Evolutionary conservation across 768 basidiomycete species (phyloP).

Genomic region (Wakefieldia striispora): DNA sequence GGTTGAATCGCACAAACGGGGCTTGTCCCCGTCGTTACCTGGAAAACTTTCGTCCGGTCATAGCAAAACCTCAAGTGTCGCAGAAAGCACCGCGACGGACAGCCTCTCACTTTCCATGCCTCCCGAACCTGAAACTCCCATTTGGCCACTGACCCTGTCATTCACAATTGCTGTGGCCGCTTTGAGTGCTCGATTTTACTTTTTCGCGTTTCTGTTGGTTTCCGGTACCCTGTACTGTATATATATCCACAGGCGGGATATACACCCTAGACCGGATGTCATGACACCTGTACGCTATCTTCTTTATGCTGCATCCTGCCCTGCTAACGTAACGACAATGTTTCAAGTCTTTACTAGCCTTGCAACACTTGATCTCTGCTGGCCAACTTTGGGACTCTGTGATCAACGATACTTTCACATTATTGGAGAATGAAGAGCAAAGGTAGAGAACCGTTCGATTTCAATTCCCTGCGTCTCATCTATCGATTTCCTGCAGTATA

Average conservation of each 20-base stretch:
- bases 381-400: slow-evolving; percentile 73
- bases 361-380: slow-evolving; percentile 65
- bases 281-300: slow-evolving; percentile 51
- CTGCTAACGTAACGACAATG: slow-evolving; percentile 4
- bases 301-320: neutral
- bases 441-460: slow-evolving; percentile 41
- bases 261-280: slow-evolving; percentile 40
- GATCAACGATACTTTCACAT: slow-evolving; percentile 63
- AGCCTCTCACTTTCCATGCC: slow-evolving; percentile 25
- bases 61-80: slow-evolving; percentile 44
- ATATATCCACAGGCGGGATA: slow-evolving; percentile 34
- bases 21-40: slow-evolving; percentile 41
- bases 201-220: slow-evolving; percentile 39
- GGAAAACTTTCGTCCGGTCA: slow-evolving; percentile 40
- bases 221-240: slow-evolving; percentile 39
- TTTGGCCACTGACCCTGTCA: slow-evolving; percentile 41
- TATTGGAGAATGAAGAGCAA: slow-evolving; percentile 69
- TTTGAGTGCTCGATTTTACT: slow-evolving; percentile 43
- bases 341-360: slow-evolving; percentile 57
- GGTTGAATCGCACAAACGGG: slow-evolving; percentile 29
- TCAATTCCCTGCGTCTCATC: neutral
- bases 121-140: slow-evolving; percentile 35
- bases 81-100: slow-evolving; percentile 23
- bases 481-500: slow-evolving; percentile 22
- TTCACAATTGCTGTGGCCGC: slow-evolving; percentile 39